Evolutionary conservation across 192 early-diverging fungal genomes (phyloP).

Genomic region (Coemansia sp.): DNA sequence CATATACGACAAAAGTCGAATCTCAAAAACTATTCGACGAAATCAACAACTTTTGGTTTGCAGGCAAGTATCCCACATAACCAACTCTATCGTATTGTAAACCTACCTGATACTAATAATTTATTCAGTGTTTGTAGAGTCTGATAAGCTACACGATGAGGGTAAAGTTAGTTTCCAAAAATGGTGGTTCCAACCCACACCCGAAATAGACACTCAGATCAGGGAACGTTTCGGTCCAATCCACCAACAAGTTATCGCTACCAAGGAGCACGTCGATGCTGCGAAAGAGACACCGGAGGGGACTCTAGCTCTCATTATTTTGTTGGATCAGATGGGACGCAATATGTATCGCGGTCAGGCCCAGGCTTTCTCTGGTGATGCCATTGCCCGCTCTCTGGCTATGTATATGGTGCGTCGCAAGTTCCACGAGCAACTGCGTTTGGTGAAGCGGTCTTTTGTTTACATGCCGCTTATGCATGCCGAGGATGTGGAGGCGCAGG

Average conservation of each 20-base stretch:
- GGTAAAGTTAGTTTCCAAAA: conserved; percentile 49
- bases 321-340: conserved; percentile 68
- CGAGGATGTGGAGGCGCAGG: conserved; percentile 63
- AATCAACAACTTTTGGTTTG: conserved; percentile 53
- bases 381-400: conserved; percentile 57
- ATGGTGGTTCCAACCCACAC: conserved; percentile 53
- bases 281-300: conserved; percentile 49
- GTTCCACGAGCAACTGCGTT: conserved; percentile 56
- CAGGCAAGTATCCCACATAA: conserved; percentile 4
- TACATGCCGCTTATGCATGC: conserved; percentile 70
- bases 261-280: conserved; percentile 36
- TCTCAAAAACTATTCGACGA: conserved; percentile 41
- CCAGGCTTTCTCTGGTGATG: conserved; percentile 59
- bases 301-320: conserved; percentile 53
- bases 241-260: conserved; percentile 16
- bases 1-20: conserved; percentile 27
- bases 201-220: conserved; percentile 41
- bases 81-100: not conserved
- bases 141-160: conserved; percentile 41
- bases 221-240: conserved; percentile 23
- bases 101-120: no score
- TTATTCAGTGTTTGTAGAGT: conserved; percentile 10
- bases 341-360: conserved; percentile 65
- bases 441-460: conserved; percentile 57
- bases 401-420: conserved; percentile 56